A percentile compares a stretch with the other conserved stretches of the same genome.
These are phyloP conservation scores for Yamadazyma kitorensis DNA, from an alignment of 805 yeast genomes.

Conservation along the genomic window DNA sequence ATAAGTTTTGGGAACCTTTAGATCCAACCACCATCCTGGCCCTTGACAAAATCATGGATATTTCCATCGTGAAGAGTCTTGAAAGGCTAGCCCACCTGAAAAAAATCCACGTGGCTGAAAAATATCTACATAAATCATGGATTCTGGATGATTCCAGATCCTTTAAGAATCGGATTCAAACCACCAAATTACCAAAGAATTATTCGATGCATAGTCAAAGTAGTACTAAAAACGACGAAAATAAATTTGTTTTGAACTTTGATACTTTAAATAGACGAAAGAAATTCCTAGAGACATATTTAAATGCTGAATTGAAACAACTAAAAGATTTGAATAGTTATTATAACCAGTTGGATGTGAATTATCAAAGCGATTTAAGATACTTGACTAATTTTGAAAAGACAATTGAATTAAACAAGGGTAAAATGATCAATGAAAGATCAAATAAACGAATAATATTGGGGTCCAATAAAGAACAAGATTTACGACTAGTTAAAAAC, in stretches of 20 bases:
- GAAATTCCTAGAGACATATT: constrained; percentile 30
- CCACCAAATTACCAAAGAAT: constrained; percentile 26
- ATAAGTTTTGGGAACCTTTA: constrained; percentile 29
- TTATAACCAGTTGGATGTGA: constrained; percentile 19
- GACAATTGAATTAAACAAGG: constrained; percentile 14
- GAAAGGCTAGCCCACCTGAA: constrained; percentile 17
- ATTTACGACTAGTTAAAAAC: not conserved
- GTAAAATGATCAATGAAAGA: constrained; percentile 15
- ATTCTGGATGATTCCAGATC: constrained; percentile 17
- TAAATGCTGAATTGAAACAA: constrained; percentile 40
- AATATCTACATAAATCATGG: constrained; percentile 25
- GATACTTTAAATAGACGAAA: constrained; percentile 25
- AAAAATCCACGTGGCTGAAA: constrained; percentile 22
- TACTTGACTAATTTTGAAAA: constrained; percentile 31
- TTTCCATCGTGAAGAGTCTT: constrained; percentile 23
- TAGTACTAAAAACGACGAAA: constrained; percentile 13
- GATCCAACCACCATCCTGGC: constrained; percentile 14
- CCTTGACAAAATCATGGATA: constrained; percentile 22
- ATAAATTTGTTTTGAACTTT: constrained; percentile 19
- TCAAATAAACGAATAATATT: not conserved
- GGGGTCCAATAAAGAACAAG: not conserved
- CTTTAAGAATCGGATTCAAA: constrained; percentile 21
- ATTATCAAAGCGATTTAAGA: constrained; percentile 28
- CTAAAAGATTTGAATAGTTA: constrained; percentile 29
- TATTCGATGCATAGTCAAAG: constrained; percentile 15